Percentiles rank a stretch among this genome's conserved stretches.
These are phyloP conservation scores for Botrytis sinoallii DNA, from an alignment of 2,329 filamentous ascomycete species.

Conservation along the genomic window DNA sequence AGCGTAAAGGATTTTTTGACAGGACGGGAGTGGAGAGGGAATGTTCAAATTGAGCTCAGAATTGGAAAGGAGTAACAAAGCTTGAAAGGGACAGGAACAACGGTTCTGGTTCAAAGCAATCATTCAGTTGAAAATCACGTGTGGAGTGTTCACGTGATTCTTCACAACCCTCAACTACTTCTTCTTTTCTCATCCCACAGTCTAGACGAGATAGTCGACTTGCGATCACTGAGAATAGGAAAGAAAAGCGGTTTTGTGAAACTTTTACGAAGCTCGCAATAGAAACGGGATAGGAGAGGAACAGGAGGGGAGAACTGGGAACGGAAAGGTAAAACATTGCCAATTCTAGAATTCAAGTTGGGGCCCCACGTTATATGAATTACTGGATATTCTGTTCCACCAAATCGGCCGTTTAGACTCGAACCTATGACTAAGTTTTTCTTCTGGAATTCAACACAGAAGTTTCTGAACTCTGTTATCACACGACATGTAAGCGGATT, in stretches of 20 bases:
- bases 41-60: background rate
- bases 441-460: background rate
- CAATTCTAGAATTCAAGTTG: background rate
- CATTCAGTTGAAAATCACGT: background rate
- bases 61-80: background rate
- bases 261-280: background rate
- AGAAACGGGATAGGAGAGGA: background rate
- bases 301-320: background rate
- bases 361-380: background rate
- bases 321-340: background rate
- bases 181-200: background rate
- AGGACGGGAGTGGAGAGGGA: background rate
- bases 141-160: accelerated
- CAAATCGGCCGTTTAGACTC: background rate
- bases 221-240: background rate
- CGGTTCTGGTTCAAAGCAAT: background rate
- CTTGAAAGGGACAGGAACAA: background rate
- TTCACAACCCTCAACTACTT: background rate
- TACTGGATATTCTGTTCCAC: background rate
- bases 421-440: background rate
- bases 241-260: background rate
- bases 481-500: background rate
- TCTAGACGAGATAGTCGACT: background rate
- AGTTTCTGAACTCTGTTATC: background rate
- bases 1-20: background rate